phyloP scores from a whole-genome alignment of 768 basidiomycete genomes.

The Leucosporidium creatinivorum region DNA sequence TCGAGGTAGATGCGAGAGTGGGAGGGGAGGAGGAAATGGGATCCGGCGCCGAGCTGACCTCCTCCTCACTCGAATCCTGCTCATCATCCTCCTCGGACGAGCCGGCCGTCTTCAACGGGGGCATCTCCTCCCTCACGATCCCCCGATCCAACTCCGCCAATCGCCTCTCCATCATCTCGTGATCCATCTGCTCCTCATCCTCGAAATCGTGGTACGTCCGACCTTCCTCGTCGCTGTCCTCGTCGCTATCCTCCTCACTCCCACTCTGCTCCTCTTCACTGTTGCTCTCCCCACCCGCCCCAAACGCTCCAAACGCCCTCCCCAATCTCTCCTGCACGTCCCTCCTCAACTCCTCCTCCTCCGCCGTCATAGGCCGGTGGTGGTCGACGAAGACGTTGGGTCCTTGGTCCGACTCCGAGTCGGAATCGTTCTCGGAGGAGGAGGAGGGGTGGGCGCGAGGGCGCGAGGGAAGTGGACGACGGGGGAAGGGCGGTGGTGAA shows the following conservation, averaged over 20 bases:
- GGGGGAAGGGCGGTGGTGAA: too few species aligned
- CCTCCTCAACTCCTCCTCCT: background rate
- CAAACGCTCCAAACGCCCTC: too few species aligned
- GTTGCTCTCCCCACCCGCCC: too few species aligned
- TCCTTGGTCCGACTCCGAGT: background rate
- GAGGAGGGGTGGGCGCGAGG: background rate
- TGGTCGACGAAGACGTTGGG: background rate
- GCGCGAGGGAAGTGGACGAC: too few species aligned
- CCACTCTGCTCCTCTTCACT: too few species aligned
- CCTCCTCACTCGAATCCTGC: background rate
- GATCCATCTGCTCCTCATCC: background rate
- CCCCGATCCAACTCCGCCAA: background rate
- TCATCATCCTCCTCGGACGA: background rate
- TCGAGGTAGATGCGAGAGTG: too few species aligned
- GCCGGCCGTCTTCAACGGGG: background rate
- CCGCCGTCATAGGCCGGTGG: background rate
- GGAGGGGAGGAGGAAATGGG: too few species aligned
- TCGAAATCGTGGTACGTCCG: background rate
- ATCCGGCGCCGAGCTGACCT: too few species aligned
- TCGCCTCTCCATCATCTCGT: background rate
- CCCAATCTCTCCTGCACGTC: too few species aligned
- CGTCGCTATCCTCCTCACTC: conserved; percentile 1
- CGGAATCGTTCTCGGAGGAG: background rate
- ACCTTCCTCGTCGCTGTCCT: background rate
- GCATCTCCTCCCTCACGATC: background rate